Evolutionary conservation across 2,329 filamentous ascomycete species (phyloP).

Genomic region (Blastomyces parvus): DNA sequence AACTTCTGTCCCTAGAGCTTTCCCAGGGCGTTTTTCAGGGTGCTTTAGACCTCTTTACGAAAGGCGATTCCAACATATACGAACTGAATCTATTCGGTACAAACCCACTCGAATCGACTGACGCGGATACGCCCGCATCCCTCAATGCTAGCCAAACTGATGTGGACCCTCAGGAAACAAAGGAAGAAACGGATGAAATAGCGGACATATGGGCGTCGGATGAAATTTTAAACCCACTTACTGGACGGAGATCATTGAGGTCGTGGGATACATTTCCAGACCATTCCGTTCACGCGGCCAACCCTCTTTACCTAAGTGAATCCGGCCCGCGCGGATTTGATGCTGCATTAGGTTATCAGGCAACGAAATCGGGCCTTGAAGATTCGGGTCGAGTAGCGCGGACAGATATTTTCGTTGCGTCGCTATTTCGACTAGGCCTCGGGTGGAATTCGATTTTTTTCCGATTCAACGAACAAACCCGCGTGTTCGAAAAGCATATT

Average conservation of each 20-base stretch:
- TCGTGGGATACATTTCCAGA: slow-evolving; percentile 37
- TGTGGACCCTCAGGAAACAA: slow-evolving; percentile 15
- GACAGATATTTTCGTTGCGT: slow-evolving; percentile 31
- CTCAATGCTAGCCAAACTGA: slow-evolving; percentile 19
- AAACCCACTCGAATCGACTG: slow-evolving; percentile 19
- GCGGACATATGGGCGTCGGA: slow-evolving; percentile 31
- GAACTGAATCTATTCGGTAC: slow-evolving; percentile 27
- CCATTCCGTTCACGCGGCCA: slow-evolving; percentile 23
- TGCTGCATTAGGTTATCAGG: slow-evolving; percentile 27
- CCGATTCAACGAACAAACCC: slow-evolving; percentile 28
- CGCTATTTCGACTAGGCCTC: slow-evolving; percentile 33
- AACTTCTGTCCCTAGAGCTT: slow-evolving; percentile 17
- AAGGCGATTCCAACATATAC: slow-evolving; percentile 23
- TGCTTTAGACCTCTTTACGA: slow-evolving; percentile 17
- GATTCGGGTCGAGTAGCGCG: slow-evolving; percentile 27
- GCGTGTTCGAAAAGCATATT: slow-evolving; percentile 34
- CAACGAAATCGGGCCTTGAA: slow-evolving; percentile 16
- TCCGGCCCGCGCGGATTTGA: slow-evolving; percentile 34
- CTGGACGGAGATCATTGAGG: slow-evolving; percentile 19
- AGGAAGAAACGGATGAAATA: slow-evolving; percentile 15
- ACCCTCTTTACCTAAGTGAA: slow-evolving; percentile 37
- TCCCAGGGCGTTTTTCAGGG: slow-evolving; percentile 21
- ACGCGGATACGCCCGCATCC: slow-evolving; percentile 16
- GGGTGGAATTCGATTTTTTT: slow-evolving; percentile 39
- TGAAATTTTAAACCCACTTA: slow-evolving; percentile 15